A percentile compares a stretch with the other conserved stretches of the same genome.
Conservation (phyloP, 2,329 filamentous ascomycete species). For the Neopestalotiopsis sp. region DNA sequence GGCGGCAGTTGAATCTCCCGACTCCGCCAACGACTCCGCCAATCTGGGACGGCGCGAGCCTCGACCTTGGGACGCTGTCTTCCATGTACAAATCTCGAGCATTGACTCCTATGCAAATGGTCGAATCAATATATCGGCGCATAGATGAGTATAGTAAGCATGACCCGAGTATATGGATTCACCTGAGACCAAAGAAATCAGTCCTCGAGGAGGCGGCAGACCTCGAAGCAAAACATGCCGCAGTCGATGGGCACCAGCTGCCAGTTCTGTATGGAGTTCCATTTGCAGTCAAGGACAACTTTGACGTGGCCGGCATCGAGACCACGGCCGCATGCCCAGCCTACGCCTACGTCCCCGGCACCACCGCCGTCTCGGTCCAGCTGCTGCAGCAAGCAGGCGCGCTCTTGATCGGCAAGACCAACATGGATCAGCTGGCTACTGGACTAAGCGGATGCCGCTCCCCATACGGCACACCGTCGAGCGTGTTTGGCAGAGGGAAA, state of each 20-base stretch:
- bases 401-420: conserved; percentile 62
- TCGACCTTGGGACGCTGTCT: not conserved
- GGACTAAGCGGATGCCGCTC: conserved; percentile 65
- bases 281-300: conserved; percentile 62
- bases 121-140: not conserved
- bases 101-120: not conserved
- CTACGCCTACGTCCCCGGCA: conserved; percentile 53
- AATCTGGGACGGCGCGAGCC: not conserved
- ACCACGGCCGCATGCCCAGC: conserved; percentile 59
- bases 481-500: conserved; percentile 35
- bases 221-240: not conserved
- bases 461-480: conserved; percentile 55
- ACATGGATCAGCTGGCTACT: conserved; percentile 67
- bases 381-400: conserved; percentile 56
- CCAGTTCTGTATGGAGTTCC: conserved; percentile 56
- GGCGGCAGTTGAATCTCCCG: not conserved
- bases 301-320: conserved; percentile 54
- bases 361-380: conserved; percentile 51
- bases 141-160: not conserved
- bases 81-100: not conserved
- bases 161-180: not conserved
- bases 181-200: not conserved
- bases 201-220: not conserved
- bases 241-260: not conserved
- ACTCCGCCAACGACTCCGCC: not conserved